These are phyloP conservation scores for Cephaloascus albidus DNA, from an alignment of 805 yeast species.

Conservation along the genomic window DNA sequence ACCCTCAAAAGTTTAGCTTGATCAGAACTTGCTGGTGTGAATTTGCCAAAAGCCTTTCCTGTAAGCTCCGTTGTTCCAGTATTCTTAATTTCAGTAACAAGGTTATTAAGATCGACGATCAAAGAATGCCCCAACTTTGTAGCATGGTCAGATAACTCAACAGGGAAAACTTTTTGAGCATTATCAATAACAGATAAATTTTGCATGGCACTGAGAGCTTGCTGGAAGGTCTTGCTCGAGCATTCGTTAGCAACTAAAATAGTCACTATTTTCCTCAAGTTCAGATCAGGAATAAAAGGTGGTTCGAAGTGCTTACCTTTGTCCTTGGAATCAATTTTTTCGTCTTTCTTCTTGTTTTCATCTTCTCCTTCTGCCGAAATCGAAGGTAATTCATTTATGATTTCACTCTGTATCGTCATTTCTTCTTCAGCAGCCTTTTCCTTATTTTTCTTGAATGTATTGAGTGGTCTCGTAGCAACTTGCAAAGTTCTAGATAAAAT, in stretches of 20 bases:
- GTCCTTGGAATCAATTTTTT: not conserved
- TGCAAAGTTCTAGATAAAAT: constrained; percentile 66
- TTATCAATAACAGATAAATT: constrained; percentile 54
- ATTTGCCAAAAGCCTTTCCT: constrained; percentile 48
- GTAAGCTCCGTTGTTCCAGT: constrained; percentile 32
- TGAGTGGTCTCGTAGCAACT: constrained; percentile 66
- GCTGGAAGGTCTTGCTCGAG: constrained; percentile 75
- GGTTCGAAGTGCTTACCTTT: constrained; percentile 20
- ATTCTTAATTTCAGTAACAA: constrained; percentile 35
- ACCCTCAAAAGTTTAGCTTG: constrained; percentile 85
- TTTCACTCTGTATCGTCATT: constrained; percentile 2
- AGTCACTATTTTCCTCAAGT: constrained; percentile 52
- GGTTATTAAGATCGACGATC: constrained; percentile 41
- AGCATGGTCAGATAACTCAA: constrained; percentile 59
- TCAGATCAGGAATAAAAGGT: constrained; percentile 57
- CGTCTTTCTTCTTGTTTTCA: not conserved
- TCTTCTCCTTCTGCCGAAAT: constrained; percentile 5
- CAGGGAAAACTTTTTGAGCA: constrained; percentile 57
- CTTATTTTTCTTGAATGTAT: constrained; percentile 37
- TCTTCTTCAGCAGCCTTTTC: constrained; percentile 13
- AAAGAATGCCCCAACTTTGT: constrained; percentile 45
- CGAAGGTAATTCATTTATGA: constrained; percentile 9
- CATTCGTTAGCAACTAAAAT: constrained; percentile 77
- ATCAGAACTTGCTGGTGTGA: constrained; percentile 73
- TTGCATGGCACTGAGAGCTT: constrained; percentile 74